phyloP scores from a whole-genome alignment of 169 alveolate species.

The Sarcocystis neurona region DNA sequence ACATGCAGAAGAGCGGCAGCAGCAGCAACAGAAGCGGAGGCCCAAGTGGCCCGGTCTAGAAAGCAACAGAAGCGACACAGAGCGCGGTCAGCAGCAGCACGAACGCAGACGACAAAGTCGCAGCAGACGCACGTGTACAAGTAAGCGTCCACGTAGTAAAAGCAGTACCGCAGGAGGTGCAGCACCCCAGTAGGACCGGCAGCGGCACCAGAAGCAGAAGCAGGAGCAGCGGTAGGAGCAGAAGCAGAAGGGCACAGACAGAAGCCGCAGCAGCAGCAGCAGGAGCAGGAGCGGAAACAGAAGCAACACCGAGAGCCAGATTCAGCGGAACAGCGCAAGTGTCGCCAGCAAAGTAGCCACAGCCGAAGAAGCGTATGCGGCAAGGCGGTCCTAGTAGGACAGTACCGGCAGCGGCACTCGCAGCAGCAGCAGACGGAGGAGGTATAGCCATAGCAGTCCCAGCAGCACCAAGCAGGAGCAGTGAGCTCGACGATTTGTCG shows the following conservation, averaged over 20 bases:
- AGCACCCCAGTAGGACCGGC: conserved; percentile 19
- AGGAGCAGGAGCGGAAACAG: not conserved
- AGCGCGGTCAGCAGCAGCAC: too few species aligned
- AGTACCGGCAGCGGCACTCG: not conserved
- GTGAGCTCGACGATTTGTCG: not conserved
- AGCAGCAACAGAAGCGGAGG: too few species aligned
- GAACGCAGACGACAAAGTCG: too few species aligned
- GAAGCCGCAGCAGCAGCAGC: not conserved
- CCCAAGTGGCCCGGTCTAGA: too few species aligned
- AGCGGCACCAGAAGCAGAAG: not conserved
- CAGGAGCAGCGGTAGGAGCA: too few species aligned
- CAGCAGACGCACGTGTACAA: too few species aligned
- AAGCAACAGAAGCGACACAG: too few species aligned
- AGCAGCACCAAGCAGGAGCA: not conserved
- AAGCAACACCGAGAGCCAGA: conserved; percentile 24
- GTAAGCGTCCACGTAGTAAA: too few species aligned
- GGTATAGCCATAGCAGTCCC: not conserved
- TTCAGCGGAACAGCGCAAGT: not conserved
- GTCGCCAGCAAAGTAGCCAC: not conserved
- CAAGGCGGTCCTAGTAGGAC: not conserved
- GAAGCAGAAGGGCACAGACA: too few species aligned
- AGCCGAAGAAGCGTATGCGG: not conserved
- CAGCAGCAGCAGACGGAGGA: not conserved
- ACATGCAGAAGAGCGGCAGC: too few species aligned
- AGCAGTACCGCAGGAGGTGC: too few species aligned